Evolutionary conservation across 2,329 filamentous ascomycete species (phyloP).

Genomic region (Neonectria neomacrospora): DNA sequence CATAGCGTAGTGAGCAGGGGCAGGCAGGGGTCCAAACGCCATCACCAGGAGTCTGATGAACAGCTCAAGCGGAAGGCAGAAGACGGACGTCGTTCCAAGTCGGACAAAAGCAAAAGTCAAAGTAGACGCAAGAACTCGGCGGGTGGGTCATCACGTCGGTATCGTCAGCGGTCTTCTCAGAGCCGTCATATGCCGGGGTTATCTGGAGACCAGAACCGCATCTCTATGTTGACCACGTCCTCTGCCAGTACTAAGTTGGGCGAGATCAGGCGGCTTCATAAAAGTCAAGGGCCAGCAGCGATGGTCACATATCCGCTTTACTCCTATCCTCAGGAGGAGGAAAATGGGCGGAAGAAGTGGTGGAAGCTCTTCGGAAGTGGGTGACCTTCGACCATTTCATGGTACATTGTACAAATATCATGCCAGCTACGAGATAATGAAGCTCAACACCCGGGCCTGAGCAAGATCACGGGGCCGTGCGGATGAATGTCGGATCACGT

Average conservation of each 20-base stretch:
- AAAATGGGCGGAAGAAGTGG: slow-evolving; percentile 36
- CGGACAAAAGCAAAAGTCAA: slow-evolving; percentile 28
- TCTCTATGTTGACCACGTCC: slow-evolving; percentile 50
- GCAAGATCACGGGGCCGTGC: slow-evolving; percentile 14
- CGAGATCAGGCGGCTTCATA: slow-evolving; percentile 50
- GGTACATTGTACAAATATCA: neutral
- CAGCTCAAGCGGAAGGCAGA: slow-evolving; percentile 25
- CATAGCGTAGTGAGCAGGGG: slow-evolving; percentile 35
- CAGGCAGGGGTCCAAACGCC: slow-evolving; percentile 29
- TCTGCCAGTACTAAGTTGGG: slow-evolving; percentile 59
- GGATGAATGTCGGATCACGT: neutral
- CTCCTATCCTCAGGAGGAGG: slow-evolving; percentile 26
- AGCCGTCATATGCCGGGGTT: slow-evolving; percentile 18
- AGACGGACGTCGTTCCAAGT: slow-evolving; percentile 3
- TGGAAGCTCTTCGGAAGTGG: slow-evolving; percentile 35
- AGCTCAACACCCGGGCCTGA: neutral
- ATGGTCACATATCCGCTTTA: slow-evolving; percentile 38
- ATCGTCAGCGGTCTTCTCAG: slow-evolving; percentile 20
- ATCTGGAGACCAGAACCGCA: slow-evolving; percentile 28
- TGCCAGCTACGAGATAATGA: slow-evolving; percentile 5
- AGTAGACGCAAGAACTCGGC: slow-evolving; percentile 19
- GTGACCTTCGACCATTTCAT: neutral
- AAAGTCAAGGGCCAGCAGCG: slow-evolving; percentile 20
- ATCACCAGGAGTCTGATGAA: slow-evolving; percentile 19
- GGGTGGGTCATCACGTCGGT: slow-evolving; percentile 24